Evolutionary conservation across 1,139 yeast genomes (phyloP), one percentile per base, ranked within the genome.

Genomic region (Saccharomyces pastorianus): DNA sequence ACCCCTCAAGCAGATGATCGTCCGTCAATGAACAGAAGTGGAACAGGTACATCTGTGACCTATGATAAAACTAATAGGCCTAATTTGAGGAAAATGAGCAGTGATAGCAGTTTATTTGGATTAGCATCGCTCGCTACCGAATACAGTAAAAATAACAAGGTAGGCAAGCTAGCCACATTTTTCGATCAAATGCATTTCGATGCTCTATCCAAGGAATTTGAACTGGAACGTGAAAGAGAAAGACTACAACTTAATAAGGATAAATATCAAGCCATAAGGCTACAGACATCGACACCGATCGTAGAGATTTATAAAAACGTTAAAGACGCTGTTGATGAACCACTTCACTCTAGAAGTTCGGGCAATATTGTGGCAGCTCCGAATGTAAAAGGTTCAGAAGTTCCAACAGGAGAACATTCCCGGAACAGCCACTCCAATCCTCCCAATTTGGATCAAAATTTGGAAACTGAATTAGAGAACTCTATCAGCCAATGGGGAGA

Each of bases 231-330:
- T 64, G 96, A 90, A 59, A 73, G 79, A 53, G 97, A 90, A 66
- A 77, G 91, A 58, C 75, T 78, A 56, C 82, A 85, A 59, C 67
- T 86, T 53, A 76, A 77, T 38, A 80, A 78, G 27, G 81, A 81
- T 56, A 81, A 87, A 56, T 85, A 84, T 59, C 79, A 85, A 53
- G 95, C 96, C 0, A 76, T 79, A 38, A 93, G 95, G 1, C 82
- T 89, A 55, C 83, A 85, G 27, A 81, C 84, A 2, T 84, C 95
- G 4, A 83, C 81, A 58, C 98, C 99, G 0, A 86, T 88, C 55
- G 98, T 91, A 29, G 97, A 91, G 63, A 88, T 95, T 29, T 93
- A 88, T 68, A 85, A 88, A 61, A 86, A 88, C 64, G 95, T 89
- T 41, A 85, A 85, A 60, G 97, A 90, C 71, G 97, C 95, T 1